A percentile compares a stretch with the other conserved stretches of the same genome.
Conservation (phyloP, 2,329 filamentous ascomycete genomes). For the Moelleriella libera region DNA sequence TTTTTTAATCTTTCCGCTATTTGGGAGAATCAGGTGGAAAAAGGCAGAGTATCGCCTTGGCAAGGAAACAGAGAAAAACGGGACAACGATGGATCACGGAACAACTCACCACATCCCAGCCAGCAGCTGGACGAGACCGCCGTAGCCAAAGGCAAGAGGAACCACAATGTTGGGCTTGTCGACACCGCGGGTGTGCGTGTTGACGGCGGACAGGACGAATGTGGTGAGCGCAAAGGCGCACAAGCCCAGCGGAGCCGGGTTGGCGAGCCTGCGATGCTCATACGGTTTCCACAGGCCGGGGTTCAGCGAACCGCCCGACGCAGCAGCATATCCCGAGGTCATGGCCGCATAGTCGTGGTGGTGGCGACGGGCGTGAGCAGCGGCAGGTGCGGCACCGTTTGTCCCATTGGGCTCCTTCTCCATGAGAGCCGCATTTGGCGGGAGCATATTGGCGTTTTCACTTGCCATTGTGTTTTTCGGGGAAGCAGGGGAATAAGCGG, state of each 20-base stretch:
- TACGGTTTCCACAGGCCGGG: slow-evolving; percentile 51
- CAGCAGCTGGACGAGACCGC: slow-evolving; percentile 63
- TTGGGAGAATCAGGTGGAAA: not conserved
- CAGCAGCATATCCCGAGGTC: slow-evolving; percentile 15
- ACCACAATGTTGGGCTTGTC: slow-evolving; percentile 51
- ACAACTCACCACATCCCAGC: slow-evolving; percentile 69
- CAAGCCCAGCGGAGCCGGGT: slow-evolving; percentile 65
- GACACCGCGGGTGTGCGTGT: slow-evolving; percentile 50
- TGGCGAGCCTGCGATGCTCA: slow-evolving; percentile 60
- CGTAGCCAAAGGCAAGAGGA: slow-evolving; percentile 57
- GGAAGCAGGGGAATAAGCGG: too few species aligned
- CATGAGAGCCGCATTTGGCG: not conserved
- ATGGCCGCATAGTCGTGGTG: slow-evolving; percentile 12
- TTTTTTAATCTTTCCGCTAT: not conserved
- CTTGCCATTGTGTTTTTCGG: slow-evolving; percentile 3
- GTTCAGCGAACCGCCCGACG: slow-evolving; percentile 62
- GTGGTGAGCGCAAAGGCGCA: slow-evolving; percentile 72
- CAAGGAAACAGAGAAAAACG: not conserved
- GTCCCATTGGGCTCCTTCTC: slow-evolving; percentile 8
- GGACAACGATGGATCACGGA: not conserved
- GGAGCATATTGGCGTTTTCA: slow-evolving; percentile 3
- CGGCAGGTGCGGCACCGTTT: slow-evolving; percentile 1
- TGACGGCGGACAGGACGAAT: slow-evolving; percentile 64
- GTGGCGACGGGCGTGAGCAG: slow-evolving; percentile 8
- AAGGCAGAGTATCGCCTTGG: too few species aligned